Base-by-base conservation (phyloP, 1,139 yeast species). In the Candida sanyaensis region DNA sequence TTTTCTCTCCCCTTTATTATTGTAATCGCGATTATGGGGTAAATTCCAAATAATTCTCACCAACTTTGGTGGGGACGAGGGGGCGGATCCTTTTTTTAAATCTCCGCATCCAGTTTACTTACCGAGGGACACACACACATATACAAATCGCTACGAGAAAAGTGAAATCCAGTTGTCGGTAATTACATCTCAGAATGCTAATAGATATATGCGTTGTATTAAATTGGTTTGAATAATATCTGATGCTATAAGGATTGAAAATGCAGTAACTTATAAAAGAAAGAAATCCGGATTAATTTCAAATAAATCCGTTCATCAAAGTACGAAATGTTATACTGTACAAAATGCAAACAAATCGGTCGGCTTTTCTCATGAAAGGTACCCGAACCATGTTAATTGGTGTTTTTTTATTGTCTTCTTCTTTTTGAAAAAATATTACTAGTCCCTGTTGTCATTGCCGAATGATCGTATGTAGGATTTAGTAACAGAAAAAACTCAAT, bases 71-170 rank as follows among this genome's bases (percentile, higher is more conserved):
- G 31, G 31, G 31, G 31, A 4, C 31, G 34, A 13, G 11, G 10
- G n/a, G 34, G 34, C 34, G 34, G 34, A 31, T 13, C 7, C 7
- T 12, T 11, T 11, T n/a, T n/a, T 31, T 11, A 29, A 12, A 36
- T 36, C 38, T 36, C 38, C 38, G 12, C 38, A 31, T 31, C 8
- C 4, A 31, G 7, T 28, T 28, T 8, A 28, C 12, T n/a, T 31
- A 36, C 38, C 38, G 38, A 36, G 38, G 38, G 12, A n/a, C 34
- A 31, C 34, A n/a, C n/a, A n/a, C n/a, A 31, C 10, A 17, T 17
- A 2, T 17, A 17, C 21, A 17, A 17, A 17, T 2, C 21, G 21
- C 21, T 17, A 17, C 21, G 3, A 17, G 21, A 17, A 17, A 17
- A 17, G 21, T 17, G 3, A 17, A 17, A 17, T 17, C 21, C 21